Conservation (phyloP, 148 eudicot species). For the Mesembryanthemum crystallinum region DNA sequence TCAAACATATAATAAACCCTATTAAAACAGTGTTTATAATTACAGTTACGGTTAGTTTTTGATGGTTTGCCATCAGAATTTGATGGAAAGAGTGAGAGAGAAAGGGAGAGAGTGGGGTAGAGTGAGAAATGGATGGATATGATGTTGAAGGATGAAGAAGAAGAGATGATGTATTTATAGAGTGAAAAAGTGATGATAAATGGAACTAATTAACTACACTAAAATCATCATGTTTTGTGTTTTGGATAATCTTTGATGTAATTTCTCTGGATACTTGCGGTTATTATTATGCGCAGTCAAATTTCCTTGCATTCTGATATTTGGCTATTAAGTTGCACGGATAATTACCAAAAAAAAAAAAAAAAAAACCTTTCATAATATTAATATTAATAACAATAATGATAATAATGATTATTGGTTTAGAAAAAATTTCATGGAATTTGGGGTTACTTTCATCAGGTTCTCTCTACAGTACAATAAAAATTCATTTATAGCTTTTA, state of each 20-base stretch:
- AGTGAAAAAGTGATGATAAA: not conserved
- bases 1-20: not conserved
- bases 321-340: too few species aligned
- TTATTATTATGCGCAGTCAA: not conserved
- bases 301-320: not conserved
- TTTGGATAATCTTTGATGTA: not conserved
- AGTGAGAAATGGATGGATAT: not conserved
- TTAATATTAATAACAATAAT: too few species aligned
- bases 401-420: too few species aligned
- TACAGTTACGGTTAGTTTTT: not conserved
- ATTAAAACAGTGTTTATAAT: not conserved
- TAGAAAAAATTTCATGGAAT: too few species aligned
- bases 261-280: not conserved
- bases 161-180: constrained; percentile 5
- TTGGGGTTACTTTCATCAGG: too few species aligned
- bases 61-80: not conserved
- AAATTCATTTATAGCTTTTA: too few species aligned
- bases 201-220: not conserved
- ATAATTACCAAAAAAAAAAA: not conserved
- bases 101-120: not conserved
- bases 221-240: not conserved
- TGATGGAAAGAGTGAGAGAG: not conserved
- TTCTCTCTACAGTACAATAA: too few species aligned
- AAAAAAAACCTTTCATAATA: too few species aligned
- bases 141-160: not conserved